Evolutionary conservation across 148 eudicot species (phyloP).

Genomic region (Amaranthus palmeri): DNA sequence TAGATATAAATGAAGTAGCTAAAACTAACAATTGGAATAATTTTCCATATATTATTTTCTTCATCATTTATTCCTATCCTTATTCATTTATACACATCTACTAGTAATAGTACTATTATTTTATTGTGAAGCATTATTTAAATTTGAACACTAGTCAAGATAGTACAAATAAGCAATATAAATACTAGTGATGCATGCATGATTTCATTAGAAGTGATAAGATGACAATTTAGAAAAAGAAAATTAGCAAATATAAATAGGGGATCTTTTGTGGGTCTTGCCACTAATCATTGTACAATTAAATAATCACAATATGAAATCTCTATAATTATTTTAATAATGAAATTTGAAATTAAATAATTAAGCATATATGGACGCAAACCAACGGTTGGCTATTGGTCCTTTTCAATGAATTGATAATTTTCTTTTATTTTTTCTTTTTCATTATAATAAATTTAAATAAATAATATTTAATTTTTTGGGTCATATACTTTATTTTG

Average conservation of each 20-base stretch:
- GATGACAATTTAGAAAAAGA: neutral
- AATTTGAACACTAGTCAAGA: neutral
- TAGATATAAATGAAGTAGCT: neutral
- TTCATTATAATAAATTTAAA: neutral
- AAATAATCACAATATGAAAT: slow-evolving; percentile 14
- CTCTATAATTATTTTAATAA: neutral
- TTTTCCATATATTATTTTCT: neutral
- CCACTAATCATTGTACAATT: slow-evolving; percentile 28
- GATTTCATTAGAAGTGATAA: slow-evolving; percentile 11
- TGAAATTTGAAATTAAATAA: neutral
- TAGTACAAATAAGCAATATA: slow-evolving; percentile 8
- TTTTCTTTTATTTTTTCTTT: too few relatives aligned
- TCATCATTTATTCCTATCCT: too few relatives aligned
- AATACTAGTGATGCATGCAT: slow-evolving; percentile 18
- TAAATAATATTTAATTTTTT: neutral
- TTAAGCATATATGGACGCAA: slow-evolving; percentile 15
- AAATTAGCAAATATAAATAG: neutral
- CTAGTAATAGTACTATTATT: neutral
- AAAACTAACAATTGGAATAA: neutral
- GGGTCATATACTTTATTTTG: too few relatives aligned
- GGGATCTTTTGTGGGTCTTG: slow-evolving; percentile 23
- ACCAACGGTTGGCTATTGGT: slow-evolving; percentile 32
- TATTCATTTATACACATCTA: too few relatives aligned
- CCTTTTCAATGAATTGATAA: too few relatives aligned
- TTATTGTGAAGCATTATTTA: slow-evolving; percentile 6